Evolutionary conservation across 345 rosid species (phyloP), one percentile per base, ranked within the genome.

Genomic region (Corchorus capsularis): DNA sequence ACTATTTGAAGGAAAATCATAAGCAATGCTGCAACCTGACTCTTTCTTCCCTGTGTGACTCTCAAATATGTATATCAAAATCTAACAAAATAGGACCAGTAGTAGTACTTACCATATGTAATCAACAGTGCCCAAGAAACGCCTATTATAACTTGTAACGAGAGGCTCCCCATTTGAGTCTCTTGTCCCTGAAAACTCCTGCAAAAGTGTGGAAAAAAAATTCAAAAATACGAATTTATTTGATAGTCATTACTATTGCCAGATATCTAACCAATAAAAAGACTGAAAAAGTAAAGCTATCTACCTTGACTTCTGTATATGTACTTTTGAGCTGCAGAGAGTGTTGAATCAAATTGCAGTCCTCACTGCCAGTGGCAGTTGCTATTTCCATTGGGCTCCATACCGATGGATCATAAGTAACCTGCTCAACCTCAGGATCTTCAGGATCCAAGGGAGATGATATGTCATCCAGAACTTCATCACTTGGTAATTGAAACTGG

Each of bases 61-160:
- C 32, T 60, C 62, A 65, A 55, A 22, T 6, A 75, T 17, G 54
- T 39, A 75, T 17, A 66, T 39, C 16, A 63, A 43, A 65, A 54
- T 56, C 54, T 34, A 57, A 46, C 0, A 15, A 62, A 27, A 32
- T 19, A 63, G 37, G 34, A 32, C 39, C 20, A 59, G 17, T n/a
- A 53, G 0, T 15, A 71, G 56, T 43, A 53, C 80, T 79, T 86
- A 89, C 99, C 96, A 96, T 83, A 93, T 93, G 81, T 93, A 96
- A 82, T 93, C 98, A 79, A 93, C 99, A 27, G 99, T 90, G 80
- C 98, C 98, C 87, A 86, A 78, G 87, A 96, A 96, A 74, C 93
- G 82, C 85, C 96, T 89, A 79, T 90, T 88, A 74, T 93, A 96
- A 85, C 98, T 93, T 53, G 98, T 96, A 66, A 89, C 99, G 56